Conservation (phyloP, 805 yeast genomes). For the Wickerhamomyces subpelliculosus region DNA sequence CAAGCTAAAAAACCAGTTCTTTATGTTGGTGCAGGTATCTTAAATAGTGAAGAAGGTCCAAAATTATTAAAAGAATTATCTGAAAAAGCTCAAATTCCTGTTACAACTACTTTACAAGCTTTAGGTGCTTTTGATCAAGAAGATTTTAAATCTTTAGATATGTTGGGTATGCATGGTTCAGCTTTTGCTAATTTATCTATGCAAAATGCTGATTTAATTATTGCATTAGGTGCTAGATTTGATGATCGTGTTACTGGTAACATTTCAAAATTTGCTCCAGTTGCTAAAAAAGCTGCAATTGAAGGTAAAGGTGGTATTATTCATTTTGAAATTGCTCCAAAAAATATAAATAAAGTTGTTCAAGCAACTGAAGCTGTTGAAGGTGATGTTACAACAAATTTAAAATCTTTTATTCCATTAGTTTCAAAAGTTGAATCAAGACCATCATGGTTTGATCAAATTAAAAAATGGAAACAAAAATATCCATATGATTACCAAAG, state of each 20-base stretch:
- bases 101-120: conserved; percentile 91
- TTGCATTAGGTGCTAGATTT: conserved; percentile 95
- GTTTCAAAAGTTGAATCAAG: conserved; percentile 60
- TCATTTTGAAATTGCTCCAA: conserved; percentile 93
- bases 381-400: conserved; percentile 86
- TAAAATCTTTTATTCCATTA: conserved; percentile 66
- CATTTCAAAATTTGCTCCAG: conserved; percentile 86
- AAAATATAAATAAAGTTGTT: conserved; percentile 96
- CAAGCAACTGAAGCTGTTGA: conserved; percentile 94
- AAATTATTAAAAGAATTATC: conserved; percentile 71
- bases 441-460: conserved; percentile 70
- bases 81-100: conserved; percentile 89
- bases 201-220: conserved; percentile 86
- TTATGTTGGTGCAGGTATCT: conserved; percentile 88
- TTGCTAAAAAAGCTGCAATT: conserved; percentile 79
- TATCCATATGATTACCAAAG: conserved; percentile 79
- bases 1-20: conserved; percentile 81
- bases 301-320: conserved; percentile 92
- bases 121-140: conserved; percentile 92
- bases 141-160: conserved; percentile 84
- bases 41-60: conserved; percentile 79
- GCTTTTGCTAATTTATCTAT: conserved; percentile 93
- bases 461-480: conserved; percentile 75
- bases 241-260: conserved; percentile 97
- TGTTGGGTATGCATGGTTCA: conserved; percentile 98